phyloP scores from a whole-genome alignment of 352 stramenopile species.

The Saprolegnia diclina region DNA sequence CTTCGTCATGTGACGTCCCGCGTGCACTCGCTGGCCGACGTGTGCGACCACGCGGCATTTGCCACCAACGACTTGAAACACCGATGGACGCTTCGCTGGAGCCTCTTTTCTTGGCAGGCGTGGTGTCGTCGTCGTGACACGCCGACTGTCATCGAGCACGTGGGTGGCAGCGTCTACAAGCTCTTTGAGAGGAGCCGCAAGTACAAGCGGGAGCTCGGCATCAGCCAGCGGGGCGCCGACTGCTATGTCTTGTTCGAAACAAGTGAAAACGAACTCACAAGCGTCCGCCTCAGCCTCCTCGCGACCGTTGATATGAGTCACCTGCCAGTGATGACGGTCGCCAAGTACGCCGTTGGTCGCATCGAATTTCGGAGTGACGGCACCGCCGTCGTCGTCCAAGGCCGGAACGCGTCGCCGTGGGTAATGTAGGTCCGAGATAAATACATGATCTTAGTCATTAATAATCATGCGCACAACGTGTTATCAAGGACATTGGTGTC shows the following conservation, averaged over 20 bases:
- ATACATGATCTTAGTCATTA: too few relatives aligned
- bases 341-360: too few relatives aligned
- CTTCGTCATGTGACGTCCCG: too few relatives aligned
- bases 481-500: too few relatives aligned
- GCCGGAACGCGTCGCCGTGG: too few relatives aligned
- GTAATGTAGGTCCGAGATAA: too few relatives aligned
- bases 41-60: neutral
- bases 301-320: neutral
- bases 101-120: neutral
- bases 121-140: neutral
- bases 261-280: neutral
- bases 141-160: neutral
- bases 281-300: neutral
- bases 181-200: neutral
- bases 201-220: conserved; percentile 1
- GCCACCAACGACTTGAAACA: conserved; percentile 1
- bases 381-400: too few relatives aligned
- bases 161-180: neutral
- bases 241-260: neutral
- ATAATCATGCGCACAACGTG: too few relatives aligned
- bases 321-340: too few relatives aligned
- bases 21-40: neutral
- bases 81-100: neutral
- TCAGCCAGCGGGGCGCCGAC: neutral
- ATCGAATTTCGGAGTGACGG: too few relatives aligned